These are phyloP conservation scores for Arthrobotrys musiformis DNA, from an alignment of 2,329 filamentous ascomycete genomes.

Conservation along the genomic window DNA sequence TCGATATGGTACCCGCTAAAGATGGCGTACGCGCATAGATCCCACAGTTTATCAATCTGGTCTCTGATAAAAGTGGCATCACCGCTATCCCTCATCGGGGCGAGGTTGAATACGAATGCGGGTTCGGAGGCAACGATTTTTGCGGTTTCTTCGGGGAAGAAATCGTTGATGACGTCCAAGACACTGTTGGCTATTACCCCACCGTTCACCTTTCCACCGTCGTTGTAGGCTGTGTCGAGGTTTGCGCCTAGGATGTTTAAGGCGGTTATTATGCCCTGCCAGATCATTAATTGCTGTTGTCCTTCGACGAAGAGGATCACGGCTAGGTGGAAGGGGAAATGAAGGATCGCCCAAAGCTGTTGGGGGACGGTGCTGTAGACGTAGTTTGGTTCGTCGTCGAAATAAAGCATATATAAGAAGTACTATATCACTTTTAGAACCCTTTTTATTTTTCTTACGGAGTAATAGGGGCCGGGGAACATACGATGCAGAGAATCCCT, in stretches of 20 bases:
- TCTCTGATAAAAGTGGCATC: conserved; percentile 59
- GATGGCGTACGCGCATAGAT: conserved; percentile 51
- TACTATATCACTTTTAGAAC: conserved; percentile 43
- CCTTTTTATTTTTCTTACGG: too few relatives aligned
- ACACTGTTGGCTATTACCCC: conserved; percentile 60
- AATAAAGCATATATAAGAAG: conserved; percentile 73
- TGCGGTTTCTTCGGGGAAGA: conserved; percentile 47
- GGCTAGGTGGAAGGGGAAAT: conserved; percentile 73
- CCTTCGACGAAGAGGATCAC: conserved; percentile 74
- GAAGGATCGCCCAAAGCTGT: conserved; percentile 69
- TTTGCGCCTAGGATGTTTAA: conserved; percentile 64
- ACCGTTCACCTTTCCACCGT: conserved; percentile 59
- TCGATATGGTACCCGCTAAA: conserved; percentile 58
- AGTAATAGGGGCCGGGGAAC: conserved; percentile 23
- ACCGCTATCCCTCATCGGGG: conserved; percentile 40
- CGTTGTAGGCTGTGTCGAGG: conserved; percentile 63
- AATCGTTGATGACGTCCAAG: conserved; percentile 56
- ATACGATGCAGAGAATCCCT: conserved; percentile 58
- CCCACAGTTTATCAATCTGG: conserved; percentile 59
- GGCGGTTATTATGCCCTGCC: conserved; percentile 65
- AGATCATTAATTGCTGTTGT: conserved; percentile 69
- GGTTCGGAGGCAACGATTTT: conserved; percentile 37
- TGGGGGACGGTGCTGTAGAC: conserved; percentile 69
- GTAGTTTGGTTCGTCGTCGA: conserved; percentile 67
- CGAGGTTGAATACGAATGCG: conserved; percentile 41